These are phyloP conservation scores for Eucalyptus curtisii DNA, from an alignment of 345 rosid species.

Conservation along the genomic window DNA sequence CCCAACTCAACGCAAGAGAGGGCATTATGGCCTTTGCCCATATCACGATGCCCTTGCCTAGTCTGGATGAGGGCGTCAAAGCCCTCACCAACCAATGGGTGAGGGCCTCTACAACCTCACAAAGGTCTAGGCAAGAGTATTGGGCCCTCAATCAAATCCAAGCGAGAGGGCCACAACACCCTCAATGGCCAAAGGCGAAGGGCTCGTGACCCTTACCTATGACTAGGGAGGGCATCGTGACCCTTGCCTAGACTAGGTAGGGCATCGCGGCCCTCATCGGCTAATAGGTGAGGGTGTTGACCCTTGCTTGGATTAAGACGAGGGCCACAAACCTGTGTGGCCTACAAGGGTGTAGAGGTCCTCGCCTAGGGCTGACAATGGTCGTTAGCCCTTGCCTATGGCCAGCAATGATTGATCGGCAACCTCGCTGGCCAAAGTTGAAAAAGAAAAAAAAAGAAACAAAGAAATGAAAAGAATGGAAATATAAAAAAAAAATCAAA, in stretches of 20 bases:
- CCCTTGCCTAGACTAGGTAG: neutral
- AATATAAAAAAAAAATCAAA: too few species aligned
- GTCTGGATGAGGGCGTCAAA: neutral
- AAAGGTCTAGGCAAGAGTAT: neutral
- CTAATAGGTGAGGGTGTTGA: neutral
- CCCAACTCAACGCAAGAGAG: neutral
- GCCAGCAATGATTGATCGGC: rapidly evolving
- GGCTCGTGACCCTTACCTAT: too few species aligned
- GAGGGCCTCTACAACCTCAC: neutral
- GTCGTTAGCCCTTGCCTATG: too few species aligned
- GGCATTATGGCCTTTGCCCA: neutral
- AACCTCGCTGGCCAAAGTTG: neutral
- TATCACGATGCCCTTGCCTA: neutral
- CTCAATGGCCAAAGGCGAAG: too few species aligned
- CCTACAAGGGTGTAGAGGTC: neutral
- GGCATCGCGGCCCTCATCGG: rapidly evolving
- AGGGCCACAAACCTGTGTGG: rapidly evolving
- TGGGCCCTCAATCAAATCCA: neutral
- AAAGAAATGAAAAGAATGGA: neutral
- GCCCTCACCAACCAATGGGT: neutral
- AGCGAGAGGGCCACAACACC: too few species aligned
- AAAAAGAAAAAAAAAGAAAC: too few species aligned
- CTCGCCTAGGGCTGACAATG: rapidly evolving
- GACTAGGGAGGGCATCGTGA: too few species aligned
- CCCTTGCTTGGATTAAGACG: neutral